Base-by-base conservation (phyloP, 257 asterid genomes). In the Penstemon barbatus region DNA sequence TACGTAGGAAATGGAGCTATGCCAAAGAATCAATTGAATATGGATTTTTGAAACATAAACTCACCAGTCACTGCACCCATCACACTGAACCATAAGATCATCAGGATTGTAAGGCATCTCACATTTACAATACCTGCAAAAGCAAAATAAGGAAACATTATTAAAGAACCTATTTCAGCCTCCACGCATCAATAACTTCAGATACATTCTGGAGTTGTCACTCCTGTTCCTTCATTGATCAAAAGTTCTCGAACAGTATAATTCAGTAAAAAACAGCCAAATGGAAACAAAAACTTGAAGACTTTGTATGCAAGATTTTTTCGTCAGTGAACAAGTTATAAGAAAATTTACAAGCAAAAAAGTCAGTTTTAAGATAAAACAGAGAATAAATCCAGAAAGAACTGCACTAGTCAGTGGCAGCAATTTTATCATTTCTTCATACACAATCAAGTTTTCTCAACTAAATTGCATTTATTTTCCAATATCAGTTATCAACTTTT, bases 81-180 rank as follows among this genome's bases (percentile, higher is more conserved):
- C 97, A 55, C 98, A 92, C 70, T 88, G 96, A 80, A 92, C 83
- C 98, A 92, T 92, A 36, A 92, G 95, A 82, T 92, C 97, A 57
- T 92, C 98, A 6, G 98, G 98, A 76, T 92, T 92, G 74, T 88
- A 90, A 63, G 98, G 97, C 98, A 92, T 92, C 81, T 92, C 98
- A 71, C 98, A 92, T 79, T 92, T 90, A 69, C 98, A 92, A 69
- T 88, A 92, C 81, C 98, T 92, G 84, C 68, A 71, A 53, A 48
- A 74, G 55, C 53, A 67, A 50, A 79, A 77, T 11, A 42, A 59
- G 59, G 44, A 65, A 8, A 46, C 59, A 43, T 43, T 64, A 38
- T 61, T 62, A 52, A 57, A 11, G n/a, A 66, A 63, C 44, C 7
- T 38, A 38, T 3, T 3, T 62, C 65, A 53, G 42, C 41, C 19